A percentile compares a stretch with the other conserved stretches of the same genome.
phyloP scores from a whole-genome alignment of 306 rosid genomes.

The Gillenia trifoliata region DNA sequence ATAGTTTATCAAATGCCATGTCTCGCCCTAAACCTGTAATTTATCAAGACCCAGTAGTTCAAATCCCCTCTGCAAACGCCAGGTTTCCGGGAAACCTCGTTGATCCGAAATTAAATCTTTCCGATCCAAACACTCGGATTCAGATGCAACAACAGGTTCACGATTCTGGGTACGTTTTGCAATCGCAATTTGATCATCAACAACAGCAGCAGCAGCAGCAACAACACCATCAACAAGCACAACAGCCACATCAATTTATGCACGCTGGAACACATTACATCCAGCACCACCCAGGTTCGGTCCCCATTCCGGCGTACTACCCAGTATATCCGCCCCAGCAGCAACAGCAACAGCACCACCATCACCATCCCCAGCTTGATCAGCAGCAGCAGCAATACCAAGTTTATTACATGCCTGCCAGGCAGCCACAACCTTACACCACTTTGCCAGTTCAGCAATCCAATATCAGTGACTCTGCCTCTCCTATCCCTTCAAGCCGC shows the following conservation, averaged over 20 bases:
- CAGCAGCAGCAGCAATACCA: conserved; percentile 77
- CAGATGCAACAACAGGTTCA: conserved; percentile 73
- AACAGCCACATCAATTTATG: conserved; percentile 45
- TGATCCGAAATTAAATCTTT: conserved; percentile 53
- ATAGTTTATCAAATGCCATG: conserved; percentile 60
- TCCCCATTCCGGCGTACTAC: conserved; percentile 58
- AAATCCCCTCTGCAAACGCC: conserved; percentile 46
- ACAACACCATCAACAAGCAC: conserved; percentile 28
- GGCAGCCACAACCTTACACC: conserved; percentile 66
- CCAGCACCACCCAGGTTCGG: conserved; percentile 56
- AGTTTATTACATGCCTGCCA: conserved; percentile 67
- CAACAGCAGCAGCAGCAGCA: conserved; percentile 2
- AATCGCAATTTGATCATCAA: conserved; percentile 61
- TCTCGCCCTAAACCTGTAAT: conserved; percentile 56
- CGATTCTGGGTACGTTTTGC: conserved; percentile 71
- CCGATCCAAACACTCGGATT: conserved; percentile 58
- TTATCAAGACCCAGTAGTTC: conserved; percentile 77
- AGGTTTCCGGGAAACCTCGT: conserved; percentile 54
- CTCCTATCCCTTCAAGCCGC: conserved; percentile 43
- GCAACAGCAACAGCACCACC: neutral
- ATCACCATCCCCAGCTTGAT: conserved; percentile 50
- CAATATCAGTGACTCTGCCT: conserved; percentile 50
- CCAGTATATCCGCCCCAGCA: conserved; percentile 78
- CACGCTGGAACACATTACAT: conserved; percentile 71
- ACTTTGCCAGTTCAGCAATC: conserved; percentile 63